Evolutionary conservation across 2,329 filamentous ascomycete species (phyloP).

Genomic region (Colletotrichum tamarilloi): DNA sequence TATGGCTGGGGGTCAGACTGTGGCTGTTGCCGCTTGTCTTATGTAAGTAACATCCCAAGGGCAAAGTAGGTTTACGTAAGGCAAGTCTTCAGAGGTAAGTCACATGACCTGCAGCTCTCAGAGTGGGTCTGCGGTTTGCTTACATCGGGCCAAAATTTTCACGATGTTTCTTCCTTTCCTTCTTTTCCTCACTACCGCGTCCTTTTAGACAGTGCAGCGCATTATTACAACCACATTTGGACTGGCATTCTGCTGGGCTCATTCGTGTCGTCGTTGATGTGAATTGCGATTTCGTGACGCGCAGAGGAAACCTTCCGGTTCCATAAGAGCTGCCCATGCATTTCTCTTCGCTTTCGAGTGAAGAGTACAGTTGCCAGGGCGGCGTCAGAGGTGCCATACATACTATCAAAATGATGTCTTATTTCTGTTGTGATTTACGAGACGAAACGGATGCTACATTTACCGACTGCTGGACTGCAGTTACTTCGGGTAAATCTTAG

Average conservation of each 20-base stretch:
- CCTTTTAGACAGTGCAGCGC: slow-evolving; percentile 89
- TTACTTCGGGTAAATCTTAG: background rate
- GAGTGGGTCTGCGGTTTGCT: slow-evolving; percentile 9
- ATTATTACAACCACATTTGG: slow-evolving; percentile 69
- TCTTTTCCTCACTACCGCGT: slow-evolving; percentile 68
- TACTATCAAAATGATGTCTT: slow-evolving; percentile 39
- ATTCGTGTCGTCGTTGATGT: slow-evolving; percentile 68
- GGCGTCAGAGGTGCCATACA: slow-evolving; percentile 89
- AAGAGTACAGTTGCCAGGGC: slow-evolving; percentile 69
- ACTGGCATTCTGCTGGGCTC: slow-evolving; percentile 75
- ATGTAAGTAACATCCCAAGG: too few relatives aligned
- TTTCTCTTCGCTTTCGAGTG: slow-evolving; percentile 16
- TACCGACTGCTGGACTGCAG: background rate
- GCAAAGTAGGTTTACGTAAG: background rate
- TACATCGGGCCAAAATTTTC: slow-evolving; percentile 36
- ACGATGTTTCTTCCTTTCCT: slow-evolving; percentile 48
- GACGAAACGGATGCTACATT: background rate
- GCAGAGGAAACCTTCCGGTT: slow-evolving; percentile 59
- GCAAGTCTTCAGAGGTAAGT: background rate
- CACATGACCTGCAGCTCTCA: slow-evolving; percentile 22
- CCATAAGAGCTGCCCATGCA: slow-evolving; percentile 81
- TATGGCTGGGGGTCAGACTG: background rate
- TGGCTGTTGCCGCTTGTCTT: too few relatives aligned
- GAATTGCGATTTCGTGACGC: slow-evolving; percentile 61
- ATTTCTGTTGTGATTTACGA: background rate